Percentiles rank a stretch among this genome's conserved stretches.
Conservation (phyloP, 805 yeast species). For the Saccharomycopsis fermentans region DNA sequence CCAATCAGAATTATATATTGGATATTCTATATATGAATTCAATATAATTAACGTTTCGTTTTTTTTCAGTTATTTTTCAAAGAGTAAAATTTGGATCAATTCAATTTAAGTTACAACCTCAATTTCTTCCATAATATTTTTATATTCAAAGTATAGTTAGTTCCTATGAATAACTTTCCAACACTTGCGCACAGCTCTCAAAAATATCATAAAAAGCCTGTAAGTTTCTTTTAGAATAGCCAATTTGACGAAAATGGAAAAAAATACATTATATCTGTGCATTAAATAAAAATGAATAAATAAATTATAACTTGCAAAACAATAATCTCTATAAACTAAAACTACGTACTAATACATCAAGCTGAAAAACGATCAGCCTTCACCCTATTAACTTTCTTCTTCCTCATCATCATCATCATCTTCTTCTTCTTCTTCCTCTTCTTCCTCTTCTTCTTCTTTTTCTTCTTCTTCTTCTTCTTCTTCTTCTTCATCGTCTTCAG, state of each 20-base stretch:
- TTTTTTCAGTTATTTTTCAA: too few relatives aligned
- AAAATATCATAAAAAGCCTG: too few relatives aligned
- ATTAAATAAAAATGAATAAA: background rate
- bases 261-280: background rate
- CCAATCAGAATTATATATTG: background rate
- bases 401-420: background rate
- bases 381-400: background rate
- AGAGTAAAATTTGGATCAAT: too few relatives aligned
- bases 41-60: background rate
- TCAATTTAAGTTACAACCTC: too few relatives aligned
- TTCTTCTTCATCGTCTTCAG: constrained; percentile 4
- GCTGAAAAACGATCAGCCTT: background rate
- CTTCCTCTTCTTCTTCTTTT: background rate
- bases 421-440: constrained; percentile 7
- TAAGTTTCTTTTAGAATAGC: too few relatives aligned
- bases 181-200: too few relatives aligned
- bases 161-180: too few relatives aligned
- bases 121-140: too few relatives aligned
- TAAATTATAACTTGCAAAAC: background rate
- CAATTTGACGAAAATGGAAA: too few relatives aligned
- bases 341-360: background rate
- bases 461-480: background rate
- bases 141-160: too few relatives aligned
- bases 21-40: background rate
- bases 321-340: background rate